These are phyloP conservation scores for Alternaria ventricosa DNA, from an alignment of 2,329 filamentous ascomycete species.

Conservation along the genomic window DNA sequence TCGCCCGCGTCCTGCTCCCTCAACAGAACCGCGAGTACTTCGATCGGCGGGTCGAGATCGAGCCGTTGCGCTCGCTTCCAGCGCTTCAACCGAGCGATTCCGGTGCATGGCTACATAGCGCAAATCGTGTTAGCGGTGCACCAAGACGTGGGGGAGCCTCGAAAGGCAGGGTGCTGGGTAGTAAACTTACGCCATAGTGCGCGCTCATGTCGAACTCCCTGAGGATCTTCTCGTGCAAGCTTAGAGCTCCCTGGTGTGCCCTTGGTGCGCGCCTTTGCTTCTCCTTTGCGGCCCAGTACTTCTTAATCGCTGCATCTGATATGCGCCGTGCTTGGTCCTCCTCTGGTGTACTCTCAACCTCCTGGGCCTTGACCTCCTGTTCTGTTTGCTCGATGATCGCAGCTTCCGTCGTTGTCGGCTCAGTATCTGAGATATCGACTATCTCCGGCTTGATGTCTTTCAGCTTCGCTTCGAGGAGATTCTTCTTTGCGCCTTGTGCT, in stretches of 20 bases:
- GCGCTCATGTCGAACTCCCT: constrained; percentile 91
- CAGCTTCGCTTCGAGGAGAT: constrained; percentile 42
- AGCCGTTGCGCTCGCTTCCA: constrained; percentile 87
- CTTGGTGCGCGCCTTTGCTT: constrained; percentile 68
- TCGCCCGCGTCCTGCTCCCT: constrained; percentile 65
- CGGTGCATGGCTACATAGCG: constrained; percentile 78
- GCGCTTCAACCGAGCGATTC: constrained; percentile 78
- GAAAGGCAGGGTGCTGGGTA: not conserved
- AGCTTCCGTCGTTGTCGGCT: constrained; percentile 49
- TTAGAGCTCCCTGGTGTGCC: constrained; percentile 79
- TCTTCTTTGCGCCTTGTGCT: constrained; percentile 48
- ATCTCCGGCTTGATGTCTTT: constrained; percentile 37
- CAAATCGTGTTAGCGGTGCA: constrained; percentile 19
- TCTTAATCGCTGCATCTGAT: constrained; percentile 70
- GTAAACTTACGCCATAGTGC: constrained; percentile 81
- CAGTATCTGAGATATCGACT: constrained; percentile 27
- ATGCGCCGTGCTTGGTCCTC: constrained; percentile 69
- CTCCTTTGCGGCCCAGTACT: constrained; percentile 81
- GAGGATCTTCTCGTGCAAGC: constrained; percentile 81
- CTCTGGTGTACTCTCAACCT: constrained; percentile 40
- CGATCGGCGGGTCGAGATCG: constrained; percentile 85
- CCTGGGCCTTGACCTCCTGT: constrained; percentile 39
- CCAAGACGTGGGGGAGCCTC: constrained; percentile 30
- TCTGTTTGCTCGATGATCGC: constrained; percentile 49
- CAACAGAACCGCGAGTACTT: constrained; percentile 85